Evolutionary conservation across 2,329 filamentous ascomycete genomes (phyloP).

Genomic region (Mycosphaerella sp.): DNA sequence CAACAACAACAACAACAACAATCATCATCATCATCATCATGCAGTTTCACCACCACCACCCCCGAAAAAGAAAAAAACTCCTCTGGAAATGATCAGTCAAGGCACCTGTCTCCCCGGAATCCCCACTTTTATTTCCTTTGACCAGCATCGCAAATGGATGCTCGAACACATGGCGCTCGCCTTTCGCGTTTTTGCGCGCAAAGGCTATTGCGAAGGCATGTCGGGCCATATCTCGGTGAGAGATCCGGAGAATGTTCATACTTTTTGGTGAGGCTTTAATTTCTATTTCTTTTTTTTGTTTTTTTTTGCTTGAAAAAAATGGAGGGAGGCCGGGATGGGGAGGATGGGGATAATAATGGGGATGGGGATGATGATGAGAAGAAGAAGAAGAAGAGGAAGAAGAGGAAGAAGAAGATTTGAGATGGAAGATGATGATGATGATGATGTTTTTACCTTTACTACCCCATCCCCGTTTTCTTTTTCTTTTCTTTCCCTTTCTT

Average conservation of each 20-base stretch:
- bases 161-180: conserved; percentile 59
- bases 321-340: too few species aligned
- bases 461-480: too few species aligned
- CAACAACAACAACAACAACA: conserved; percentile 18
- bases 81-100: conserved; percentile 41
- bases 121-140: conserved; percentile 49
- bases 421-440: too few species aligned
- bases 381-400: too few species aligned
- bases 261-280: conserved; percentile 54
- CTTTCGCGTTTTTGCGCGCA: conserved; percentile 61
- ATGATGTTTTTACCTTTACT: too few species aligned
- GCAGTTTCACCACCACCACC: conserved; percentile 10
- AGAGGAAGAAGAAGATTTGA: too few species aligned
- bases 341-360: too few species aligned
- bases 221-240: conserved; percentile 62
- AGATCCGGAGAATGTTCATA: conserved; percentile 56
- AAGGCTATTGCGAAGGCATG: conserved; percentile 63
- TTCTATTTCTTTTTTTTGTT: too few species aligned
- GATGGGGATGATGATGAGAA: too few species aligned
- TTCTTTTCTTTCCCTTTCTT: too few species aligned
- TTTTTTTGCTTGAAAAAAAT: too few species aligned
- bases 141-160: conserved; percentile 57
- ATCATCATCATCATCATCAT: conserved; percentile 1
- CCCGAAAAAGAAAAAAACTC: conserved; percentile 26
- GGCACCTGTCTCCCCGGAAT: conserved; percentile 48